A percentile compares a stretch with the other conserved stretches of the same genome.
Evolutionary conservation across 176 grass and related monocot species (phyloP).

Genomic region (Olyra latifolia): DNA sequence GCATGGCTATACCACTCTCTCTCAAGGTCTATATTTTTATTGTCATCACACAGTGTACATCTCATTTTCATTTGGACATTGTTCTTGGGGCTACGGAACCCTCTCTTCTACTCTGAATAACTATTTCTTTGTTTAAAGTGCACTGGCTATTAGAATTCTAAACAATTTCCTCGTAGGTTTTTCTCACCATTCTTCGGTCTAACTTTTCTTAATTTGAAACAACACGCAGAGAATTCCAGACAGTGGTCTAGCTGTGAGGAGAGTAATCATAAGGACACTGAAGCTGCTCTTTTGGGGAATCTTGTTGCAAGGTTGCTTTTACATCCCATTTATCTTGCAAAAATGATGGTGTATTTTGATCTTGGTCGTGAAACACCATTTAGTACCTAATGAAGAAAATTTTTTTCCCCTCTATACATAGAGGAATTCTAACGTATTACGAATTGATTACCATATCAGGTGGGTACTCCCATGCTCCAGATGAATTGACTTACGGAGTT

Average conservation of each 20-base stretch:
- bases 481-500: constrained; percentile 68
- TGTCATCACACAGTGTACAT: background rate
- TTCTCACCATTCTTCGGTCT: background rate
- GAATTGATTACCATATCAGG: constrained; percentile 40
- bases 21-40: constrained; percentile 60
- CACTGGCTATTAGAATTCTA: background rate
- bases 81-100: background rate
- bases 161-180: background rate
- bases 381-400: background rate
- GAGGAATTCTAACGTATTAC: background rate
- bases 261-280: constrained; percentile 66
- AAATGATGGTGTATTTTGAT: background rate
- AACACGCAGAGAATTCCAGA: constrained; percentile 73
- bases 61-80: background rate
- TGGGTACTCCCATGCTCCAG: constrained; percentile 88
- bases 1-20: constrained; percentile 92
- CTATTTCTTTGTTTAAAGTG: background rate
- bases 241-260: constrained; percentile 50
- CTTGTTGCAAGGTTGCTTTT: constrained; percentile 71
- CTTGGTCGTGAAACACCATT: background rate
- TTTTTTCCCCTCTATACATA: background rate
- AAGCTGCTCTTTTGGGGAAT: constrained; percentile 94
- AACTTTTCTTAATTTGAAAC: background rate
- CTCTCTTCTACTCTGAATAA: background rate
- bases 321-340: background rate